Evolutionary conservation across 2,329 filamentous ascomycete species (phyloP), one percentile per base, ranked within the genome.

Genomic region (Ceratocystis diversiconidia): DNA sequence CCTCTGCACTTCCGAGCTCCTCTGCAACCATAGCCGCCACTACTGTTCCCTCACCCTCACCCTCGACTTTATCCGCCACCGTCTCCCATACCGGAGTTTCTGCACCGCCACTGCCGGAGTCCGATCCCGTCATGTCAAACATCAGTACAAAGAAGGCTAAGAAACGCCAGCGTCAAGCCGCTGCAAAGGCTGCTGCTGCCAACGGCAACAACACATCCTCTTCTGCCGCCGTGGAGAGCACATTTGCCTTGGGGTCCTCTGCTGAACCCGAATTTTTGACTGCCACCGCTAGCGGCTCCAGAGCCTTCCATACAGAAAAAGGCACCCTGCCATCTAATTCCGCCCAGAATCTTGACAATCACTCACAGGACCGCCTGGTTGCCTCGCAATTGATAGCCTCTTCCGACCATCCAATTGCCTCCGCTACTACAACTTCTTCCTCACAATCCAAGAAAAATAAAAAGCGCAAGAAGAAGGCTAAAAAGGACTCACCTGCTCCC

Each of bases 111-210:
- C 65, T 62, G 19, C 62, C 68, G 32, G 32, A 36, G 32, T 36
- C 41, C 61, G 66, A 64, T 41, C 64, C 64, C 52, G 66, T 65
- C 55, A 63, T 67, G 57, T 79, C 78, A 57, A 72, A 79, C 7
- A 87, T 92, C 63, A 96, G 96, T 76, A 85, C 89, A 73, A 96
- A 96, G 80, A 97, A 96, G 79, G 89, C 62, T 17, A 63, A 94
- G 75, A 96, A 96, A 80, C 85, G 92, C 70, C 84, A 92, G 70
- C 87, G 89, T 73, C 96, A 96, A 76, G 48, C 62, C 30, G 62
- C 62, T 28, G 48, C 62, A n/a, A 64, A 64, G 41, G 65, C 67
- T 19, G 71, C 69, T 2, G 65, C 65, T 19, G 62, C 32, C 48
- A 25, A 19, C 19, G 12, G 6, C 48, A 52, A 25, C 48, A 52